These are phyloP conservation scores for Russula dissimulans DNA, from an alignment of 768 basidiomycete genomes.

Conservation along the genomic window DNA sequence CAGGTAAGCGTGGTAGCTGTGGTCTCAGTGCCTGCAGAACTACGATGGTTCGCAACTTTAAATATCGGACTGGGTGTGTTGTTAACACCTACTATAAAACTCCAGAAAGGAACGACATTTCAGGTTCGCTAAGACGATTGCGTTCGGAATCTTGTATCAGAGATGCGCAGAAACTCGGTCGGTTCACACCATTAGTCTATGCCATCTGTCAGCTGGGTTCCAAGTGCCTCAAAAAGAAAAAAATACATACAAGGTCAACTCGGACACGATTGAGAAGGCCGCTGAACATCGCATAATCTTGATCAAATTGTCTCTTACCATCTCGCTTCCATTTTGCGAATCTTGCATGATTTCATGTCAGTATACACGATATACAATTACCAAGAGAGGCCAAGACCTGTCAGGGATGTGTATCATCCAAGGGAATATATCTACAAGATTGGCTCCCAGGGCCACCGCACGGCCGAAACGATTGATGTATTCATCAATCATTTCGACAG, in stretches of 20 bases:
- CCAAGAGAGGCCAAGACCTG: not conserved
- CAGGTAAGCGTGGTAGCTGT: not conserved
- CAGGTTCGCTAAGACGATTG: not conserved
- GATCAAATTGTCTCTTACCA: not conserved
- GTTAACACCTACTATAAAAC: not conserved
- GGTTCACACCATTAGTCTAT: not conserved
- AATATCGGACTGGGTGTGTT: not conserved
- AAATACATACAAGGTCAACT: not conserved
- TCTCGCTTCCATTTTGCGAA: constrained; percentile 8
- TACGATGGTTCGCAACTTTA: not conserved
- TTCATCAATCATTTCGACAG: not conserved
- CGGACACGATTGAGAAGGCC: constrained; percentile 1
- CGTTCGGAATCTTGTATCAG: not conserved
- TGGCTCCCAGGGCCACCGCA: not conserved
- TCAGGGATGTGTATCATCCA: constrained; percentile 6
- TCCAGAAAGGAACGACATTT: constrained; percentile 4
- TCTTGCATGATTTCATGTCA: not conserved
- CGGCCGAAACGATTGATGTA: not conserved
- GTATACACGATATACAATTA: not conserved
- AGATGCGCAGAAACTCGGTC: constrained; percentile 3
- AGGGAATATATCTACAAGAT: not conserved
- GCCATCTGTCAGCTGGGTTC: not conserved
- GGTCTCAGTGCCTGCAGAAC: constrained; percentile 8
- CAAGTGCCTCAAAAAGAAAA: not conserved
- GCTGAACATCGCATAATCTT: not conserved